phyloP scores from a whole-genome alignment of 2,329 filamentous ascomycete species.

The Ilyonectria robusta region DNA sequence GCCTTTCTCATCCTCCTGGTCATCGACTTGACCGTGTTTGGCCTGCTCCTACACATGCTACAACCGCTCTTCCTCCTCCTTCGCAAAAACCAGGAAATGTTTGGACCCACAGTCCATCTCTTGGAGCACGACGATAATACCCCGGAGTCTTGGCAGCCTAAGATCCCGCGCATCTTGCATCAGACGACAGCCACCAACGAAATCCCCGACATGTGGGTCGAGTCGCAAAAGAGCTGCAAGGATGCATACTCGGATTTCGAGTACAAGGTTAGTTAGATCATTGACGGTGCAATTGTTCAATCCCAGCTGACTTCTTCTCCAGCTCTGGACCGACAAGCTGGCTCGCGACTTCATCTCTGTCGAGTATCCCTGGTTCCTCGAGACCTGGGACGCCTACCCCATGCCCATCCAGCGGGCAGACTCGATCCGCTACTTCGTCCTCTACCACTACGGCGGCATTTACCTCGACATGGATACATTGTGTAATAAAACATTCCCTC shows the following conservation, averaged over 20 bases:
- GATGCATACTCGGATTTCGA: slow-evolving; percentile 79
- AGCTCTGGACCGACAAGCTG: slow-evolving; percentile 81
- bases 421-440: slow-evolving; percentile 81
- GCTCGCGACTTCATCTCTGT: slow-evolving; percentile 76
- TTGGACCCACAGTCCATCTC: slow-evolving; percentile 31
- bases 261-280: slow-evolving; percentile 69
- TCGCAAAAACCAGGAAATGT: slow-evolving; percentile 56
- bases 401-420: slow-evolving; percentile 82
- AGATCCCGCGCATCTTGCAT: slow-evolving; percentile 82
- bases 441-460: slow-evolving; percentile 79
- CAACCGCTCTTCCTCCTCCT: slow-evolving; percentile 79
- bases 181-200: slow-evolving; percentile 80
- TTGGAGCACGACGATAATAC: slow-evolving; percentile 61
- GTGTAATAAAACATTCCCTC: slow-evolving; percentile 63
- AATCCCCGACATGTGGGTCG: slow-evolving; percentile 76
- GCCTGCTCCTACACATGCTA: slow-evolving; percentile 63
- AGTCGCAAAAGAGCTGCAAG: slow-evolving; percentile 76
- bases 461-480: slow-evolving; percentile 59
- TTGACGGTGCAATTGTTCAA: no score
- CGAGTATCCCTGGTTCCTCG: slow-evolving; percentile 80
- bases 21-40: not conserved
- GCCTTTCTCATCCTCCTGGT: not conserved
- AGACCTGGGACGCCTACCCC: slow-evolving; percentile 78
- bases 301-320: slow-evolving; percentile 9
- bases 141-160: slow-evolving; percentile 71